These are phyloP conservation scores for Quercus aquifolioides DNA, from an alignment of 306 rosid genomes.

Conservation along the genomic window DNA sequence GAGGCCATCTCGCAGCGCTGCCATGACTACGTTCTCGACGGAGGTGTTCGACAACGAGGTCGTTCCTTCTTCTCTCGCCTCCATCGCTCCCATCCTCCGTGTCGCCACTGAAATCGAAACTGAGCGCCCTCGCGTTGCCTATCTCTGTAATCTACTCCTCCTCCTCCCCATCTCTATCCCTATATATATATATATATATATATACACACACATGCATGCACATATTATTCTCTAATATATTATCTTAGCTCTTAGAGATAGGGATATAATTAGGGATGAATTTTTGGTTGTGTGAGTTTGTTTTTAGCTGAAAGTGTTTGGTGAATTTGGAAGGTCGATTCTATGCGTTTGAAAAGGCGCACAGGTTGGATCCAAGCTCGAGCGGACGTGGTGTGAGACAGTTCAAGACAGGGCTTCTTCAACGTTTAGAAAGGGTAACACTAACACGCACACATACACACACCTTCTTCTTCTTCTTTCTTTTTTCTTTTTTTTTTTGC, in stretches of 20 bases:
- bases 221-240: background rate
- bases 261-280: background rate
- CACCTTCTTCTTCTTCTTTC: background rate
- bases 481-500: rapidly evolving
- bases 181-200: background rate
- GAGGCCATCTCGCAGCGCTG: slow-evolving; percentile 83
- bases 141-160: slow-evolving; percentile 50
- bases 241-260: too few species aligned
- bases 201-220: background rate
- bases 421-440: slow-evolving; percentile 80
- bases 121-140: slow-evolving; percentile 91
- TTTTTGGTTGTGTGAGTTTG: background rate
- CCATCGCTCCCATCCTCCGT: slow-evolving; percentile 89
- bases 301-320: background rate
- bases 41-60: slow-evolving; percentile 95
- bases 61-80: slow-evolving; percentile 83
- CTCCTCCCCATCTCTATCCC: background rate
- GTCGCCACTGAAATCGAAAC: slow-evolving; percentile 81
- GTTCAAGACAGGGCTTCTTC: slow-evolving; percentile 78
- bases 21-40: slow-evolving; percentile 72
- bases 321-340: slow-evolving; percentile 63
- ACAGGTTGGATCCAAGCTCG: slow-evolving; percentile 84
- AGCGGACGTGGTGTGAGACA: slow-evolving; percentile 97
- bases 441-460: background rate
- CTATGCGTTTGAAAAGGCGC: slow-evolving; percentile 97